These are phyloP conservation scores for Silybum marianum DNA, from an alignment of 129 eudicot genomes.

Conservation along the genomic window DNA sequence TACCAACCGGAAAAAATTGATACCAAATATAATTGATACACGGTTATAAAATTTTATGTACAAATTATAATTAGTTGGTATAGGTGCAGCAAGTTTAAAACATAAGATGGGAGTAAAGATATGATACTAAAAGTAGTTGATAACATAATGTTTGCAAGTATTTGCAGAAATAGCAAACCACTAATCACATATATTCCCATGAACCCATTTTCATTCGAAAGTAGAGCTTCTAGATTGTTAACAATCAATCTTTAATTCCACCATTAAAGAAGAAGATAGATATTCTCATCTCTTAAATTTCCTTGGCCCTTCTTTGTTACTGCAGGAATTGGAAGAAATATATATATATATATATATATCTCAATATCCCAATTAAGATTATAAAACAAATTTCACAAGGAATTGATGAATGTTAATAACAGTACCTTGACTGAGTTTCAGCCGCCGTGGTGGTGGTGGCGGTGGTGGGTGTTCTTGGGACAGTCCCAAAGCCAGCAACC, in stretches of 20 bases:
- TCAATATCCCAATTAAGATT: not conserved
- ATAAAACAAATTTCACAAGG: not conserved
- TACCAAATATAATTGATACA: no score
- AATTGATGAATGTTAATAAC: not conserved
- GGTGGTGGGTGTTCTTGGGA: constrained; percentile 28
- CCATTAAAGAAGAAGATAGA: not conserved
- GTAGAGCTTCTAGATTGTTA: not conserved
- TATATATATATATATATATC: no score
- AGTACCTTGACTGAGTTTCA: constrained; percentile 49
- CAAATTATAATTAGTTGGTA: no score
- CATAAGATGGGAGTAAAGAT: not conserved
- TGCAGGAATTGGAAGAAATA: constrained; percentile 26
- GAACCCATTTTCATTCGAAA: constrained; percentile 1
- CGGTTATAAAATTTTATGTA: no score
- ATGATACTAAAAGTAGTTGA: not conserved
- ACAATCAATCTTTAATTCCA: not conserved
- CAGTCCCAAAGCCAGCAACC: constrained; percentile 71
- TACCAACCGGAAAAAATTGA: no score
- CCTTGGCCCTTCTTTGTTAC: constrained; percentile 46
- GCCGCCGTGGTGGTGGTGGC: not conserved
- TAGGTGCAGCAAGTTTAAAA: no score
- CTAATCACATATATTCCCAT: not conserved
- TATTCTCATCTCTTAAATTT: constrained; percentile 40
- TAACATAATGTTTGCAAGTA: not conserved
- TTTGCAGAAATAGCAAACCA: constrained; percentile 11